phyloP scores from a whole-genome alignment of 1,139 yeast species.

The Torulaspora globosa region DNA sequence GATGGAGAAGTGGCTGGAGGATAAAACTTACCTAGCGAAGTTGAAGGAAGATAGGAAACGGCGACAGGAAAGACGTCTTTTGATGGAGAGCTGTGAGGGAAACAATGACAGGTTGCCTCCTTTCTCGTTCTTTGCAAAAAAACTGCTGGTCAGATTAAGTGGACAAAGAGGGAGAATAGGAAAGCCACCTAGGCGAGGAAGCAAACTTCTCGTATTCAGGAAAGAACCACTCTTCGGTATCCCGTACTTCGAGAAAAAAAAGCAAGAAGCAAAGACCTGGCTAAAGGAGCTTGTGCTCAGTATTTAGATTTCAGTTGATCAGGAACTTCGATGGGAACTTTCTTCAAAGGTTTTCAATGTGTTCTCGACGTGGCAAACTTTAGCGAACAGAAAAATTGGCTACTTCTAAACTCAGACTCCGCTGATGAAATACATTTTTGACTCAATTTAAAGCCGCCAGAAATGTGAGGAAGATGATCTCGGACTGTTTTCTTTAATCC shows the following conservation, averaged over 20 bases:
- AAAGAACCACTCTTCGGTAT: conserved; percentile 12
- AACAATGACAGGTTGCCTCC: conserved; percentile 2
- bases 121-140: conserved; percentile 2
- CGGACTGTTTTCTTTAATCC: too few species aligned
- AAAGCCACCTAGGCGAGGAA: conserved; percentile 12
- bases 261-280: conserved; percentile 6
- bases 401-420: too few species aligned
- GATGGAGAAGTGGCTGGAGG: conserved; percentile 10
- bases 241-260: conserved; percentile 11
- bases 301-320: background rate
- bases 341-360: background rate
- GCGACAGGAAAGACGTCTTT: background rate
- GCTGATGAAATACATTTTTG: too few species aligned
- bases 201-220: conserved; percentile 7
- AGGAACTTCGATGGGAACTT: background rate
- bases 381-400: too few species aligned
- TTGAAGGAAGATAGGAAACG: conserved; percentile 1
- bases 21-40: conserved; percentile 1
- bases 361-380: too few species aligned
- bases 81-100: background rate
- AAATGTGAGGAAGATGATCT: too few species aligned
- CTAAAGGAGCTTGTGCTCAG: conserved; percentile 7
- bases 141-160: conserved; percentile 2
- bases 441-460: too few species aligned
- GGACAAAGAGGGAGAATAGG: conserved; percentile 9